Percentiles rank a stretch among this genome's conserved stretches.
These are phyloP conservation scores for Leishmania guyanensis DNA, from an alignment of 208 protist genomes.

Conservation along the genomic window DNA sequence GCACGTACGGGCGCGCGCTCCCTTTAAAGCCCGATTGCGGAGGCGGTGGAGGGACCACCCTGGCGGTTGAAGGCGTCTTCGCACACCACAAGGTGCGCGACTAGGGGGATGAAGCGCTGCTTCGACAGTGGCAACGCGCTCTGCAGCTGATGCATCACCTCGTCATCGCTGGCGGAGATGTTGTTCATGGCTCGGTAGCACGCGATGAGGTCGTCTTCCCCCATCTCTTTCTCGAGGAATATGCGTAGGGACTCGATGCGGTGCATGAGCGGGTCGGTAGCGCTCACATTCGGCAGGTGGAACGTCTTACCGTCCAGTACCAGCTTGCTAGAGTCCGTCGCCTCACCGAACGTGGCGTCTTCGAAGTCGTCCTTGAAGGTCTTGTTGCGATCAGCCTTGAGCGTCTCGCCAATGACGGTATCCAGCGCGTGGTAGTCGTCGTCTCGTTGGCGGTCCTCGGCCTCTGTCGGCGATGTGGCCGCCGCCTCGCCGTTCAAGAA, in stretches of 20 bases:
- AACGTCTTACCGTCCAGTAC: slow-evolving; percentile 91
- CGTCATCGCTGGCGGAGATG: slow-evolving; percentile 73
- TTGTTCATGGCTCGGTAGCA: slow-evolving; percentile 85
- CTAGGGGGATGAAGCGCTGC: slow-evolving; percentile 81
- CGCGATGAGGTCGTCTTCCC: slow-evolving; percentile 66
- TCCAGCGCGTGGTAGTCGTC: slow-evolving; percentile 76
- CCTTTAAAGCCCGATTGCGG: not conserved
- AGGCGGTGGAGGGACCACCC: slow-evolving; percentile 16
- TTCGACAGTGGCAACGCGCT: slow-evolving; percentile 57
- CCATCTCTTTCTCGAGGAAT: slow-evolving; percentile 83
- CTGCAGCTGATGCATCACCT: slow-evolving; percentile 69
- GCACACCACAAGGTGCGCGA: slow-evolving; percentile 86
- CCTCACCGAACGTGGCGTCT: slow-evolving; percentile 53
- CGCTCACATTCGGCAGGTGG: slow-evolving; percentile 77
- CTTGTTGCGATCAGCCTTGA: slow-evolving; percentile 17
- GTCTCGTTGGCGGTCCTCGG: slow-evolving; percentile 42
- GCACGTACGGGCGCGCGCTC: not conserved
- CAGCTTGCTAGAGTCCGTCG: slow-evolving; percentile 67
- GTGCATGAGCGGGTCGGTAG: slow-evolving; percentile 83
- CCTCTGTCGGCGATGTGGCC: slow-evolving; percentile 27
- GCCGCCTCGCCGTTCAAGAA: slow-evolving; percentile 71
- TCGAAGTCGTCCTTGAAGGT: slow-evolving; percentile 59
- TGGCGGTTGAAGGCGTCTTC: slow-evolving; percentile 87
- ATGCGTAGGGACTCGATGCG: slow-evolving; percentile 91
- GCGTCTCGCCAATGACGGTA: slow-evolving; percentile 66